These are phyloP conservation scores for Sphaerobolus stellatus DNA, from an alignment of 1,284 basidiomycete genomes.

Conservation along the genomic window DNA sequence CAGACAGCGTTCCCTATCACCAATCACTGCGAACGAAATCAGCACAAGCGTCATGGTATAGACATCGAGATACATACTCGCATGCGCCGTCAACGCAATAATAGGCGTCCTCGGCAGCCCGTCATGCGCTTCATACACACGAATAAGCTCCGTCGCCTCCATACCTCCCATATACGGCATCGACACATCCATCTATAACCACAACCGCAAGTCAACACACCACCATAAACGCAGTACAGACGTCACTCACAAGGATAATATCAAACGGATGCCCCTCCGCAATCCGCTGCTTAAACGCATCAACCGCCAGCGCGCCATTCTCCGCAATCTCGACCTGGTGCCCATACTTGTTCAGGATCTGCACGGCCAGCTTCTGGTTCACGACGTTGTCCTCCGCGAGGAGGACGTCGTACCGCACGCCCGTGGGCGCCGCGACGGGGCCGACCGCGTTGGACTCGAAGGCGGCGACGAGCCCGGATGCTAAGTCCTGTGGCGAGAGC, in stretches of 20 bases:
- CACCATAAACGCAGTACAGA: too few species aligned
- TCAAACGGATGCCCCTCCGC: conserved; percentile 76
- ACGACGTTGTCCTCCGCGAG: conserved; percentile 98
- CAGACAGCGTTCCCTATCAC: conserved; percentile 90
- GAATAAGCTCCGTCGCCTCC: conserved; percentile 83
- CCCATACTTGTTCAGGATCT: conserved; percentile 96
- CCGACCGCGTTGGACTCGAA: conserved; percentile 91
- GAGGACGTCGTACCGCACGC: conserved; percentile 90
- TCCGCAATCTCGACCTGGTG: conserved; percentile 97
- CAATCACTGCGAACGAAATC: conserved; percentile 73
- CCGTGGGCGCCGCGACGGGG: conserved; percentile 76
- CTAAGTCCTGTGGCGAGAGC: conserved; percentile 84
- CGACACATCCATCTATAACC: conserved; percentile 89
- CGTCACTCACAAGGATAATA: conserved; percentile 68
- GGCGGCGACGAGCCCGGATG: conserved; percentile 90
- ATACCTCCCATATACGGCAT: conserved; percentile 98
- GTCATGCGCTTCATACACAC: conserved; percentile 77
- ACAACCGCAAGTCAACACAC: too few species aligned
- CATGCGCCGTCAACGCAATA: conserved; percentile 92
- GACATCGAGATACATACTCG: conserved; percentile 54
- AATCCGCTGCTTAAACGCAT: conserved; percentile 80
- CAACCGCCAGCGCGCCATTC: conserved; percentile 90
- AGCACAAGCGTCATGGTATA: not conserved
- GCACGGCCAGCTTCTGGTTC: conserved; percentile 96
- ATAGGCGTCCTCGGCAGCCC: conserved; percentile 82